Evolutionary conservation across 805 yeast species (phyloP), one percentile per base, ranked within the genome.

Genomic region (Candida berthetii): DNA sequence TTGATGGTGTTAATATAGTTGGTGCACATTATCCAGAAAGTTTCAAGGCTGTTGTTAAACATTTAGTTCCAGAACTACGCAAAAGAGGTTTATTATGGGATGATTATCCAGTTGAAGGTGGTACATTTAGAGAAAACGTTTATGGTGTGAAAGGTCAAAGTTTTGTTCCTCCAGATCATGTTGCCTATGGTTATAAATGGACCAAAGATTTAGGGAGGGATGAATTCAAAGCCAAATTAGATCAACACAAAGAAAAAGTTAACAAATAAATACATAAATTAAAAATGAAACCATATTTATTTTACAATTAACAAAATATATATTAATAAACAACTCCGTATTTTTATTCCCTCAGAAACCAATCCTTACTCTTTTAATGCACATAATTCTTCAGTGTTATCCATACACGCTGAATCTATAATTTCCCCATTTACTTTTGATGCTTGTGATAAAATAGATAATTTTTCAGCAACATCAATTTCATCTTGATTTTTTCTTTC

Each of bases 1-100:
- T 68, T n/a, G 73, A 68, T 43, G 73, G 73, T 2, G 68, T 68
- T 48, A 68, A 68, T 41, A 54, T 68, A 35, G 61, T 66, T 6
- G 63, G 68, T 46, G 61, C 69, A 10, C 49, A 62, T 16, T 43
- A 55, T 9, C 73, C 72, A n/a, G 66, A 61, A 13, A 48, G 64
- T 11, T 68, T 62, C 43, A 66, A 67, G 46, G 70, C 66, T n/a
- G 45, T 67, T 19, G 62, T 63, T 20, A 61, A 67, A 20, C 46
- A 47, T 28, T 50, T 66, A 32, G 38, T 25, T 4, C 71, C 71
- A 11, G 69, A 58, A 37, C 52, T 66, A 36, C 56, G 60, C 42
- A 44, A 42, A n/a, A 53, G 66, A 33, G 68, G 66, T 4, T 54
- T 60, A 18, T 58, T 56, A 11, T 58, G 67, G 63, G 51, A 56